Evolutionary conservation across 164 flowering plant genomes (phyloP).

Genomic region (Paratinospora sagittata): DNA sequence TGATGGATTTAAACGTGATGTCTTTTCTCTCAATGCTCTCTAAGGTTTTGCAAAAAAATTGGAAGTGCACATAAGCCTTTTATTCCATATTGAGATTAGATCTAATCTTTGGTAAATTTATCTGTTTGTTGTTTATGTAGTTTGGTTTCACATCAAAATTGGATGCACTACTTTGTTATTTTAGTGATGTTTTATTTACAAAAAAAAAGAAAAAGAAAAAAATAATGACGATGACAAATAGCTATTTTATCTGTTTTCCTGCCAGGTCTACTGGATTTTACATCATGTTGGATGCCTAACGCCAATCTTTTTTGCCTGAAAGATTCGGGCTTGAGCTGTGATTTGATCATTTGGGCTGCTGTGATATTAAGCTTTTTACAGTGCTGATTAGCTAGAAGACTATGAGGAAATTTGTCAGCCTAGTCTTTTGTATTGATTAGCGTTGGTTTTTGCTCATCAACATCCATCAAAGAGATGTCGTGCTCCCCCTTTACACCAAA

Average conservation of each 20-base stretch:
- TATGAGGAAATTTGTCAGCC: background rate
- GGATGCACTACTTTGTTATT: background rate
- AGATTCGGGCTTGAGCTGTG: background rate
- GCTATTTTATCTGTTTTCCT: background rate
- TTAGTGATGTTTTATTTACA: background rate
- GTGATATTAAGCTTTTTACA: background rate
- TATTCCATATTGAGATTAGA: conserved; percentile 53
- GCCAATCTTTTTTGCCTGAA: background rate
- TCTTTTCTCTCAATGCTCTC: conserved; percentile 65
- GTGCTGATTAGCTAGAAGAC: no score
- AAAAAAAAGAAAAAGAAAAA: no score
- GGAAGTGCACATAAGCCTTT: conserved; percentile 55
- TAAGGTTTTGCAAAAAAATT: conserved; percentile 50
- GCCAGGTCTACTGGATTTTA: background rate
- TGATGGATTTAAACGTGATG: conserved; percentile 59
- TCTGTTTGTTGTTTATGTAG: background rate
- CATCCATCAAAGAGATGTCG: conserved; percentile 6
- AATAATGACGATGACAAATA: background rate
- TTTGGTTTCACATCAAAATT: background rate
- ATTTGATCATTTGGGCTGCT: background rate
- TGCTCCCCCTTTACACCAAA: conserved; percentile 56
- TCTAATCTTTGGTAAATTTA: background rate
- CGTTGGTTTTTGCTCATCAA: background rate
- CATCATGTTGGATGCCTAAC: background rate
- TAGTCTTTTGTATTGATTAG: background rate